Evolutionary conservation across 208 protist species (phyloP).

Genomic region (Trichomonas vaginalis): DNA sequence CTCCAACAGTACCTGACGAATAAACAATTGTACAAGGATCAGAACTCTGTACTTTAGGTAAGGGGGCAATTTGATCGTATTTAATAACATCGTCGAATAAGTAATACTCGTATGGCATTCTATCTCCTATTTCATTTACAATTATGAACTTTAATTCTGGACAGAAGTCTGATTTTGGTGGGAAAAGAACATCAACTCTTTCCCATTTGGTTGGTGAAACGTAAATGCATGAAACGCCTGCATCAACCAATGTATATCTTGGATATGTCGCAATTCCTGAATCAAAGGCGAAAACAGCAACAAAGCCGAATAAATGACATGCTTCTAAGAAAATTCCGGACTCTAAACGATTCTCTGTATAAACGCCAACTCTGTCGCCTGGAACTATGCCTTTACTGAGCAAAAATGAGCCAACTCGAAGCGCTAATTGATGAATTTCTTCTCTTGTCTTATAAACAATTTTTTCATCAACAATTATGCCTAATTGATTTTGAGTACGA

Average conservation of each 20-base stretch:
- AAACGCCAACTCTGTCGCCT: background rate
- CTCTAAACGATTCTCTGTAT: background rate
- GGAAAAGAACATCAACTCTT: background rate
- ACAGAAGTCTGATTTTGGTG: background rate
- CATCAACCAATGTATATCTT: background rate
- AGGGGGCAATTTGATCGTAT: background rate
- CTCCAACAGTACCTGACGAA: background rate
- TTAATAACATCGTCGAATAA: background rate
- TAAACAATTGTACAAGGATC: background rate
- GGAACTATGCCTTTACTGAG: background rate
- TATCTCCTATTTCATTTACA: background rate
- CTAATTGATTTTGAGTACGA: background rate
- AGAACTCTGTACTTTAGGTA: background rate
- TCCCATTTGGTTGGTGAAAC: background rate
- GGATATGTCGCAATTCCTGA: background rate
- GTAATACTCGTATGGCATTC: background rate
- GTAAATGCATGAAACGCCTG: background rate
- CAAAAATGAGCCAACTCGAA: background rate
- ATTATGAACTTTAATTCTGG: background rate
- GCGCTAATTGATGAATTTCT: background rate
- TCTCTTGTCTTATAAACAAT: background rate
- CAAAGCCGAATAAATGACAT: background rate
- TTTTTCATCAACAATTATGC: background rate
- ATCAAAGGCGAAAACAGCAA: constrained; percentile 10
- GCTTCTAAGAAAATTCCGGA: background rate